phyloP scores from a whole-genome alignment of 2,329 filamentous ascomycete species.

The Penicillium sp. region DNA sequence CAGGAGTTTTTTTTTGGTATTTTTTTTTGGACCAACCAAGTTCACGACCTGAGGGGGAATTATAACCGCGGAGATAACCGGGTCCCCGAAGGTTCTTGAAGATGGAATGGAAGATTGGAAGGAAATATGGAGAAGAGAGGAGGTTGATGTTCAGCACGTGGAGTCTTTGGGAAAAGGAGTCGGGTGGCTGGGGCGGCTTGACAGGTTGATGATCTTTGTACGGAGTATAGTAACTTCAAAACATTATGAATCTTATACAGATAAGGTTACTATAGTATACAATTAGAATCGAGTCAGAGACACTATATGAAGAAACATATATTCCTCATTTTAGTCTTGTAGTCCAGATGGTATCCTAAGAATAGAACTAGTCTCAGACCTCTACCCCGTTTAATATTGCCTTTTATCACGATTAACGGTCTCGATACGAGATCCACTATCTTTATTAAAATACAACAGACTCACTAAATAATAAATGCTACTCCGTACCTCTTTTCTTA shows the following conservation, averaged over 20 bases:
- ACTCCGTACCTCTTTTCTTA: background rate
- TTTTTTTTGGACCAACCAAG: conserved; percentile 4
- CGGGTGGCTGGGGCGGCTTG: conserved; percentile 9
- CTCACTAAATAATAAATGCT: background rate
- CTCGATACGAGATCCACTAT: conserved; percentile 4
- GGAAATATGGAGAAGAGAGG: conserved; percentile 5
- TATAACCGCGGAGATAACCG: conserved; percentile 7
- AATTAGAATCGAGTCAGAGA: background rate
- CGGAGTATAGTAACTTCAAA: too few species aligned
- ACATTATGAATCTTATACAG: too few species aligned
- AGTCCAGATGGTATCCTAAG: background rate
- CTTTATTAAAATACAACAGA: background rate
- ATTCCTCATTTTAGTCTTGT: background rate
- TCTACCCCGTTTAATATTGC: background rate
- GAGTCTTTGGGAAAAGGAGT: conserved; percentile 10
- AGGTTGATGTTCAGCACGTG: conserved; percentile 9
- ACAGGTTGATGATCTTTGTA: background rate
- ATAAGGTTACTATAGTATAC: background rate
- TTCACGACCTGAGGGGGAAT: background rate
- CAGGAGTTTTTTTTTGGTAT: conserved; percentile 5
- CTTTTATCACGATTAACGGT: background rate
- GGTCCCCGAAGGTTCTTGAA: conserved; percentile 2
- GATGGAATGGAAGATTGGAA: background rate
- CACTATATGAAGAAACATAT: background rate
- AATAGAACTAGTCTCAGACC: conserved; percentile 2